phyloP scores from a whole-genome alignment of 129 eudicot species.

The Glebionis coronaria region DNA sequence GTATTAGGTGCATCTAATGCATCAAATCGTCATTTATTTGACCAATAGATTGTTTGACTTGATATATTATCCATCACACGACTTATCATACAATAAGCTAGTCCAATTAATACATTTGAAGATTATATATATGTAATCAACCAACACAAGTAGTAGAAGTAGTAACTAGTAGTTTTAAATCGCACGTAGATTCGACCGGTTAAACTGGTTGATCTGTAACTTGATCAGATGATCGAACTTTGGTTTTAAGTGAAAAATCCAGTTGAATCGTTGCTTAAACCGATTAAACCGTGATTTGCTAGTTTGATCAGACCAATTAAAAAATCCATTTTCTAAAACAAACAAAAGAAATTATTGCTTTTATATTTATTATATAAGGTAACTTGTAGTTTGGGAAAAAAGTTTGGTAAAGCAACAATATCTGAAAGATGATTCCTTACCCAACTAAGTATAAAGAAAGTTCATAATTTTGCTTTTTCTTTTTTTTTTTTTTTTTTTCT shows the following conservation, averaged over 20 bases:
- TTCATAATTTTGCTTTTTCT: constrained; percentile 10
- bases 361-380: not conserved
- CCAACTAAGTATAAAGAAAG: constrained; percentile 34
- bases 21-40: not conserved
- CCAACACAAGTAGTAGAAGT: no score
- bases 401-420: constrained; percentile 32
- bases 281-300: no score
- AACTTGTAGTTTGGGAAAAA: not conserved
- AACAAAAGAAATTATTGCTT: not conserved
- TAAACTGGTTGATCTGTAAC: no score
- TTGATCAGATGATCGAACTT: no score
- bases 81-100: not conserved
- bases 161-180: no score
- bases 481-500: constrained; percentile 8
- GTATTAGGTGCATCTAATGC: no score
- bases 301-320: no score
- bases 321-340: no score
- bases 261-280: no score
- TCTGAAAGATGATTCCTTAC: constrained; percentile 31
- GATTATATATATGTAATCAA: not conserved
- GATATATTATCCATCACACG: no score
- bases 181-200: no score
- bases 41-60: not conserved
- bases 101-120: not conserved
- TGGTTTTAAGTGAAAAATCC: no score